Evolutionary conservation across 352 stramenopile species (phyloP), one percentile per base, ranked within the genome.

Genomic region (Pythium volutum): DNA sequence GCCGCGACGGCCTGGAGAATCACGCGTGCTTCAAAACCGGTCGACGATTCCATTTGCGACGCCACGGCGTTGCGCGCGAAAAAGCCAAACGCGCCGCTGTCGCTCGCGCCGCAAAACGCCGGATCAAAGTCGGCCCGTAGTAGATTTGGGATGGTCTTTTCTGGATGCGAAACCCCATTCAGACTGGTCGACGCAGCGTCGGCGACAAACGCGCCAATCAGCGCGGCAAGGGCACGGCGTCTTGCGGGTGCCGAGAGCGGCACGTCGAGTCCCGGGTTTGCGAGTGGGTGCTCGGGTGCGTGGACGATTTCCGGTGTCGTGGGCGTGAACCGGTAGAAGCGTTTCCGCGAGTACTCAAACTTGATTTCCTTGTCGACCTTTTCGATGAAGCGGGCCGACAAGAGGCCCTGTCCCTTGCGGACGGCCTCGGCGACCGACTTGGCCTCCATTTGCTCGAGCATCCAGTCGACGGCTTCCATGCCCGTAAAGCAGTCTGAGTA

Each of bases 391-490:
- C 71, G 76, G 31, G 76, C 71, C 12, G 77, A 78, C 46, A 90
- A 51, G 55, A 92, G 64, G 10, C 75, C 77, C 69, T 92, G 80
- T 50, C 83, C 83, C 55, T 90, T 92, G 71, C 81, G 83, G n/a
- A 92, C 79, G 33, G 83, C 83, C 46, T 90, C 81, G 15, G 79
- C 79, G 16, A 92, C 81, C 16, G 79, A 89, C 67, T 88, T 89
- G 71, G 81, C 83, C 50, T 92, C 81, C 81, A 90, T 90, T 54
- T 89, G 79, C 70, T 92, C 81, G 38, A 92, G 79, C 83, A 92
- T 92, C 83, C 83, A 92, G 70, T 92, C 81, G 23, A 92, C 83
- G 11, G 83, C 83, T 45, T 92, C 83, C 83, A 92, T 92, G 47
- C 83, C 83, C 25, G 83, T 88, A 67, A 92, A 92, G 61, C 83